Evolutionary conservation across 441 rosid genomes (phyloP).

Genomic region (Mallotus japonicus): DNA sequence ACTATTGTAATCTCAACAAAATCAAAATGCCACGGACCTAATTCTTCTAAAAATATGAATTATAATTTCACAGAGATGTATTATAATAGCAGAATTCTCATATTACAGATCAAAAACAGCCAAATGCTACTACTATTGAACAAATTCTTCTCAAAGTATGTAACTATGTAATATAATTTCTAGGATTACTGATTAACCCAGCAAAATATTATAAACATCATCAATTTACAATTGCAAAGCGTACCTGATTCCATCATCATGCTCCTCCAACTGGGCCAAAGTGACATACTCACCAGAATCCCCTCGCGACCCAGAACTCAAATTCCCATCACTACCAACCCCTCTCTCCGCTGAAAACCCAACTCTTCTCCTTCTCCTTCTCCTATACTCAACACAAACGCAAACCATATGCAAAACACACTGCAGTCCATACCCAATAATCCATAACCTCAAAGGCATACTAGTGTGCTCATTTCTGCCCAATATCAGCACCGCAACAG

Average conservation of each 20-base stretch:
- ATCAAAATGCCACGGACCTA: too few species aligned
- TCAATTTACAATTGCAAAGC: neutral
- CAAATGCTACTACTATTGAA: too few species aligned
- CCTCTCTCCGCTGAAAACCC: constrained; percentile 7
- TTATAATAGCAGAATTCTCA: too few species aligned
- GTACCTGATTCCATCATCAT: constrained; percentile 56
- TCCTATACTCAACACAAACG: constrained; percentile 71
- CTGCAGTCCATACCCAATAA: constrained; percentile 75
- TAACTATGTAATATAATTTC: too few species aligned
- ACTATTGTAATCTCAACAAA: too few species aligned
- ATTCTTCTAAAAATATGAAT: too few species aligned
- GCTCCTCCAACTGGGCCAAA: constrained; percentile 58
- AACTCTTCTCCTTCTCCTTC: constrained; percentile 43
- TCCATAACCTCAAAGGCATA: constrained; percentile 83
- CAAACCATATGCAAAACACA: constrained; percentile 86
- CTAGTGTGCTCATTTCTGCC: constrained; percentile 63
- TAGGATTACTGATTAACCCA: neutral
- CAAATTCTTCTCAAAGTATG: too few species aligned
- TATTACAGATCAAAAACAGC: too few species aligned
- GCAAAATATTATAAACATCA: neutral
- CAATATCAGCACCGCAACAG: constrained; percentile 55
- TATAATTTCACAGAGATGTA: too few species aligned
- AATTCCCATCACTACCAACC: constrained; percentile 31
- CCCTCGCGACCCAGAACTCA: constrained; percentile 49
- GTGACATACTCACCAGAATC: constrained; percentile 59